Conservation (phyloP, 73 alveolate species). For the Halteria grandinella region DNA sequence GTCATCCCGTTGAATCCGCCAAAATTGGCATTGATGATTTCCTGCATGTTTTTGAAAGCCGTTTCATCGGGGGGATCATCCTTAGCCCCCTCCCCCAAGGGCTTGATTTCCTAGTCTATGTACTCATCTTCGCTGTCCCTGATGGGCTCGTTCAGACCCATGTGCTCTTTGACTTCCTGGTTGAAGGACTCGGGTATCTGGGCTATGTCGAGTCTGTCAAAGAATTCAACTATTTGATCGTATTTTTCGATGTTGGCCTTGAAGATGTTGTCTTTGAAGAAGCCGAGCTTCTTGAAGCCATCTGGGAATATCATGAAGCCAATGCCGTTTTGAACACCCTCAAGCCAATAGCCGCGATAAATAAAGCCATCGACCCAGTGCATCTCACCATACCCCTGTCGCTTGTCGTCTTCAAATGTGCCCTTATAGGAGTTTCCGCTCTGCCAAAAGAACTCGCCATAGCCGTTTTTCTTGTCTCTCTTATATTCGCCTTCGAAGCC, state of each 20-base stretch:
- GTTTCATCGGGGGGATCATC: constrained; percentile 34
- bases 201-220: neutral
- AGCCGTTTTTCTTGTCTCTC: constrained; percentile 45
- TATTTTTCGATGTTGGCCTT: neutral
- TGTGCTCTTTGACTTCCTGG: constrained; percentile 27
- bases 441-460: constrained; percentile 29
- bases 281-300: constrained; percentile 31
- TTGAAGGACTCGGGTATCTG: constrained; percentile 29
- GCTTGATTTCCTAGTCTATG: constrained; percentile 32
- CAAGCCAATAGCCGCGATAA: constrained; percentile 46
- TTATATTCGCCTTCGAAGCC: constrained; percentile 24
- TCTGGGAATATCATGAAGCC: constrained; percentile 23
- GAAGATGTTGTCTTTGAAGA: constrained; percentile 32
- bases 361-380: constrained; percentile 50
- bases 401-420: constrained; percentile 49
- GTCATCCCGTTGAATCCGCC: neutral
- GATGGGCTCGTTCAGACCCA: constrained; percentile 15
- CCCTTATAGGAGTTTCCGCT: constrained; percentile 57
- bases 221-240: neutral
- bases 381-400: constrained; percentile 67
- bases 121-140: constrained; percentile 13
- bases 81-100: constrained; percentile 5
- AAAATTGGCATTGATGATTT: neutral
- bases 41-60: constrained; percentile 34
- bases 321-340: constrained; percentile 28